Percentiles rank a stretch among this genome's conserved stretches.
Evolutionary conservation across 257 asterid species (phyloP).

Genomic region (Voacanga thouarsii): DNA sequence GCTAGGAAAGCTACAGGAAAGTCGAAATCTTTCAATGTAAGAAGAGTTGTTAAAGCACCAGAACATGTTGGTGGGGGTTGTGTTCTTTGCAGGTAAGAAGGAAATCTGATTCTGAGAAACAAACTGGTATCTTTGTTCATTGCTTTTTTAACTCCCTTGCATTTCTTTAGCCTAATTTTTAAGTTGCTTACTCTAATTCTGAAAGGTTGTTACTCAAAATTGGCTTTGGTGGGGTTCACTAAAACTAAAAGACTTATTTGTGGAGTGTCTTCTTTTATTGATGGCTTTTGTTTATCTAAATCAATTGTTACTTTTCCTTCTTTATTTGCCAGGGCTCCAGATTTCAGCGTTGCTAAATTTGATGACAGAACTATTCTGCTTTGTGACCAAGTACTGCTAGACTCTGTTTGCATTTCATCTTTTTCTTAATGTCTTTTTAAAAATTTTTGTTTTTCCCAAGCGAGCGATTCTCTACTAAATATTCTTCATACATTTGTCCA

Average conservation of each 20-base stretch:
- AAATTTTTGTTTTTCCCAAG: not conserved
- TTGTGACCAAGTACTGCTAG: constrained; percentile 79
- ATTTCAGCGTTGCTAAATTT: constrained; percentile 85
- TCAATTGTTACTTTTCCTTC: constrained; percentile 16
- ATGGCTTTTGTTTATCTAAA: not conserved
- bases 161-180: not conserved
- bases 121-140: not conserved
- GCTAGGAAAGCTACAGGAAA: constrained; percentile 62
- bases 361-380: constrained; percentile 91
- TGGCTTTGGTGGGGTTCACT: not conserved
- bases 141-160: not conserved
- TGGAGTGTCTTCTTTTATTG: not conserved
- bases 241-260: not conserved
- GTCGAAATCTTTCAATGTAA: constrained; percentile 57
- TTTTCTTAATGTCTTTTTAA: not conserved
- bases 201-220: not conserved
- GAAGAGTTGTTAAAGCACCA: constrained; percentile 85
- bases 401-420: not conserved
- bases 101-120: not conserved
- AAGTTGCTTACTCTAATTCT: not conserved
- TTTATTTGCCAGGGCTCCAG: constrained; percentile 62
- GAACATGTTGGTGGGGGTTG: constrained; percentile 92
- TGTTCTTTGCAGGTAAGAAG: constrained; percentile 89
- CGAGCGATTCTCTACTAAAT: constrained; percentile 6
- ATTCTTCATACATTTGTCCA: constrained; percentile 23